Percentiles rank a stretch among this genome's conserved stretches.
Evolutionary conservation across 108 stramenopile species (phyloP).

Genomic region (Cyclotella cryptica): DNA sequence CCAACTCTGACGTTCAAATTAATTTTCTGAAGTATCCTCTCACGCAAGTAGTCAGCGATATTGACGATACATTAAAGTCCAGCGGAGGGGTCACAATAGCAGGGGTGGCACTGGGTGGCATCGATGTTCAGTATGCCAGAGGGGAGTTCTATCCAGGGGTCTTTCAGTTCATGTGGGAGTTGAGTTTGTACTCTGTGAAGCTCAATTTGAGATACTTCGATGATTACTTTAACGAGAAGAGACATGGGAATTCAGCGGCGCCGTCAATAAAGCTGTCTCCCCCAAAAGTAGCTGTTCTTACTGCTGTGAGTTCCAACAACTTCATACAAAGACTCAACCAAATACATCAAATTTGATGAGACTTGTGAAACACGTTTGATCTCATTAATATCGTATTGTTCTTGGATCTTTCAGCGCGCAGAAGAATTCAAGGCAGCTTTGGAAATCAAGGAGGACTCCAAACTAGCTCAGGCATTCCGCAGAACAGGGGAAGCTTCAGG

Average conservation of each 20-base stretch:
- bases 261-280: conserved; percentile 37
- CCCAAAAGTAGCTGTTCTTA: conserved; percentile 94
- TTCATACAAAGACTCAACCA: not conserved
- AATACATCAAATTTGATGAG: not conserved
- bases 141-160: conserved; percentile 96
- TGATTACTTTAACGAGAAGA: conserved; percentile 29
- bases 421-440: conserved; percentile 95
- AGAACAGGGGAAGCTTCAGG: conserved; percentile 77
- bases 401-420: conserved; percentile 69
- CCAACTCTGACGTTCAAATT: not conserved
- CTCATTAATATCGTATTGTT: not conserved
- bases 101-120: conserved; percentile 90
- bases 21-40: conserved; percentile 29
- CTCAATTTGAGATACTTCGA: conserved; percentile 42
- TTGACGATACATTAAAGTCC: conserved; percentile 95
- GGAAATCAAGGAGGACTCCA: conserved; percentile 85
- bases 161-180: conserved; percentile 92
- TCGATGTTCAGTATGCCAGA: conserved; percentile 92
- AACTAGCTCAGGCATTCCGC: conserved; percentile 78
- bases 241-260: not conserved
- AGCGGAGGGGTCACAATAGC: conserved; percentile 88
- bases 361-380: not conserved
- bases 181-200: conserved; percentile 64
- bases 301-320: conserved; percentile 18
- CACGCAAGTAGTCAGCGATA: conserved; percentile 71